A percentile compares a stretch with the other conserved stretches of the same genome.
Conservation (phyloP, 2,329 filamentous ascomycete genomes). For the Calycina marina region DNA sequence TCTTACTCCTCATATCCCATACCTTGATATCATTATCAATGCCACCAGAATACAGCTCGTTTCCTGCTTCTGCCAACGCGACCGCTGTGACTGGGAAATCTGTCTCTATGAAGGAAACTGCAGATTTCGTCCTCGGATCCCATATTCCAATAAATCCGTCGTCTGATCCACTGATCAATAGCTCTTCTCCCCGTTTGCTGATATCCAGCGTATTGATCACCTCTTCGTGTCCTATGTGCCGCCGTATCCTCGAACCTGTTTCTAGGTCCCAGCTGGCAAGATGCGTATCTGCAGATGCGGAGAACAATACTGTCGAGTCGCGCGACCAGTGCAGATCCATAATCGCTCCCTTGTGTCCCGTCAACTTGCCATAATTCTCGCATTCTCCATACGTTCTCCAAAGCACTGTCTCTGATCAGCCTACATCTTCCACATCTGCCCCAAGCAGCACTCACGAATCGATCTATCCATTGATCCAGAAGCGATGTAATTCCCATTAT, state of each 20-base stretch:
- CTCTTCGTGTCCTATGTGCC: constrained; percentile 87
- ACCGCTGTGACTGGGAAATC: constrained; percentile 87
- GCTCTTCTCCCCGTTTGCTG: constrained; percentile 76
- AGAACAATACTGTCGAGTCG: constrained; percentile 81
- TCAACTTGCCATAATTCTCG: constrained; percentile 84
- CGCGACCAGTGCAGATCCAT: constrained; percentile 94
- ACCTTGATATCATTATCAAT: constrained; percentile 97
- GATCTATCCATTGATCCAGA: constrained; percentile 91
- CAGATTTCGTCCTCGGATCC: constrained; percentile 85
- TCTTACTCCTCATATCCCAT: constrained; percentile 90
- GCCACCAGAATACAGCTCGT: constrained; percentile 85
- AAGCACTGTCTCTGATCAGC: constrained; percentile 44
- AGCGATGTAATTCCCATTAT: constrained; percentile 74
- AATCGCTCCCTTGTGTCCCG: constrained; percentile 79
- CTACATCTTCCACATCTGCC: too few species aligned
- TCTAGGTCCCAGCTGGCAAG: constrained; percentile 92
- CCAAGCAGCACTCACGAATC: constrained; percentile 48
- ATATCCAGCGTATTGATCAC: constrained; percentile 88
- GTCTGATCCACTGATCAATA: constrained; percentile 82
- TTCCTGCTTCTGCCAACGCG: constrained; percentile 82
- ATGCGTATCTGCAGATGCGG: constrained; percentile 85
- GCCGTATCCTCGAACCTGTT: constrained; percentile 78
- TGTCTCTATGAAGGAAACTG: constrained; percentile 75
- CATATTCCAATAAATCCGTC: constrained; percentile 90
- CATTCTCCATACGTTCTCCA: constrained; percentile 90